Percentiles rank a stretch among this genome's conserved stretches.
These are phyloP conservation scores for Lycium barbarum DNA, from an alignment of 257 asterid species.

Conservation along the genomic window DNA sequence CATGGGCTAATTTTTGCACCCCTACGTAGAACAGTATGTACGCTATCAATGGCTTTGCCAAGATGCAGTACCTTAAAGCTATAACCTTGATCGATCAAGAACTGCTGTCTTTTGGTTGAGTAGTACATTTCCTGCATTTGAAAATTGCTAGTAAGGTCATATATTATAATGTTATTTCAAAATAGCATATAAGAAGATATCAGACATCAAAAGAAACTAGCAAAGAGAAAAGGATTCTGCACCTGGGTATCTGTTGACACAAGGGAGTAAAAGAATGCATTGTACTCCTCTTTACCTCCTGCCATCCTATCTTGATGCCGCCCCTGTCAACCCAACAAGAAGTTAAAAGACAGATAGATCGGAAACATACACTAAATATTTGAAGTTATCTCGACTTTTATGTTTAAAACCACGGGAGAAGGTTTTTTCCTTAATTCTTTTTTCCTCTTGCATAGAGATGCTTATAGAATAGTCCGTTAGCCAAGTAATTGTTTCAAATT, in stretches of 20 bases:
- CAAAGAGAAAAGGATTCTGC: conserved; percentile 17
- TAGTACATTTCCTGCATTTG: conserved; percentile 89
- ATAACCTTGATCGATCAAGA: conserved; percentile 97
- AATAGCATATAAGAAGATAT: not conserved
- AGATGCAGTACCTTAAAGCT: conserved; percentile 75
- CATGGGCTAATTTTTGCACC: no score
- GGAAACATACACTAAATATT: not conserved
- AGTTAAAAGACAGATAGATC: not conserved
- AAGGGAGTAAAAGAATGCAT: conserved; percentile 96
- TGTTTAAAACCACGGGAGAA: not conserved
- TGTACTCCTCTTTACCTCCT: conserved; percentile 99
- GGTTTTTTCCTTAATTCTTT: not conserved
- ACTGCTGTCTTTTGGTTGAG: conserved; percentile 97
- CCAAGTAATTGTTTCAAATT: not conserved
- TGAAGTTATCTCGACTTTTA: not conserved
- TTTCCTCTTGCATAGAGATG: not conserved
- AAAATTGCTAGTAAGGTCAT: conserved; percentile 15
- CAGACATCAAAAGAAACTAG: conserved; percentile 28
- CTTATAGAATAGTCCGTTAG: conserved; percentile 12
- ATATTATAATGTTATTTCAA: not conserved
- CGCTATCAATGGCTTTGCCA: not conserved
- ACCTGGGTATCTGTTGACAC: conserved; percentile 99
- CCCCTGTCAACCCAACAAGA: conserved; percentile 59
- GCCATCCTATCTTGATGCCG: conserved; percentile 89
- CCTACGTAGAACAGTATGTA: not conserved